phyloP scores from a whole-genome alignment of 148 eudicot species.

The Rhododendron williamsianum region DNA sequence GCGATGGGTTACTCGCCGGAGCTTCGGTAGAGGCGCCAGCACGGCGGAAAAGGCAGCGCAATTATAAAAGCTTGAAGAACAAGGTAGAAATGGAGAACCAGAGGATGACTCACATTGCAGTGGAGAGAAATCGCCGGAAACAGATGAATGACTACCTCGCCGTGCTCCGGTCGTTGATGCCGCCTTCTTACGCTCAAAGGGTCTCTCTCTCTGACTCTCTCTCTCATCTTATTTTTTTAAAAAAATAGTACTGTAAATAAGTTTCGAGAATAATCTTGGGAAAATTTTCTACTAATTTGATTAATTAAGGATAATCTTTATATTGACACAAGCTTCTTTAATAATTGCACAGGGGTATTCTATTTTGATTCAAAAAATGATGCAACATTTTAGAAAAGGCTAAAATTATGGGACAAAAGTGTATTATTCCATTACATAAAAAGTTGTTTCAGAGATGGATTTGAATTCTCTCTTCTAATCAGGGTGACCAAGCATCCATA shows the following conservation, averaged over 20 bases:
- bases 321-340: no score
- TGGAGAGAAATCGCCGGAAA: slow-evolving; percentile 51
- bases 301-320: no score
- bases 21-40: neutral
- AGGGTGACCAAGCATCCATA: slow-evolving; percentile 73
- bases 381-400: no score
- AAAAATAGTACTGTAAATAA: no score
- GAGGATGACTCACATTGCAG: slow-evolving; percentile 54
- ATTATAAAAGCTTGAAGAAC: slow-evolving; percentile 28
- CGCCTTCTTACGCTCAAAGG: slow-evolving; percentile 47
- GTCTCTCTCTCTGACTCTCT: slow-evolving; percentile 18
- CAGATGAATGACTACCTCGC: slow-evolving; percentile 55
- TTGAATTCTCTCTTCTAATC: neutral
- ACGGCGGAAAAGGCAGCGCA: slow-evolving; percentile 24
- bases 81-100: slow-evolving; percentile 50
- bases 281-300: no score
- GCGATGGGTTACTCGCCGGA: neutral
- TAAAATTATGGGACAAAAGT: no score
- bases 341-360: no score
- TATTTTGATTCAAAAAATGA: no score
- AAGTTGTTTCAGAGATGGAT: no score
- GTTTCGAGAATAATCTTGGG: no score
- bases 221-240: neutral
- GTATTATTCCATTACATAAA: no score
- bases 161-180: slow-evolving; percentile 51